Conservation (phyloP, 345 rosid species). For the Citrus australasica region DNA sequence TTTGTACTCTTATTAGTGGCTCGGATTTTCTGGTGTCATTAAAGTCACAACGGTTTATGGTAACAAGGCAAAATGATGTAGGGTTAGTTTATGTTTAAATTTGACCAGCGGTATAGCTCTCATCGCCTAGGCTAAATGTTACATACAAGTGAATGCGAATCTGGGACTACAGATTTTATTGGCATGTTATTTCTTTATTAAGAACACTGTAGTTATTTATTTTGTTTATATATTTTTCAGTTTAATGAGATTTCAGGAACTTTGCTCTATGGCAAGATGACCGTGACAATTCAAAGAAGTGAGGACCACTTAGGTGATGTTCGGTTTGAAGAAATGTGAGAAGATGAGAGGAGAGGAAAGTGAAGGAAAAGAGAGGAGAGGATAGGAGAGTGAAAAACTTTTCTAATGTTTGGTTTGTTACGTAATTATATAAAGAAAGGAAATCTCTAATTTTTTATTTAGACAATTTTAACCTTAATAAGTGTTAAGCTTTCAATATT, state of each 20-base stretch:
- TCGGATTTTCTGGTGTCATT: background rate
- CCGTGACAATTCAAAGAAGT: background rate
- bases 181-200: background rate
- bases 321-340: no score
- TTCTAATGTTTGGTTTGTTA: no score
- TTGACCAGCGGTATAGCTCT: background rate
- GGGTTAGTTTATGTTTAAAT: background rate
- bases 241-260: constrained; percentile 49
- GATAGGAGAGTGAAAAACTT: no score
- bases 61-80: background rate
- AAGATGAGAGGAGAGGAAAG: no score
- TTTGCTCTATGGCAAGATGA: constrained; percentile 31
- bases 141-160: background rate
- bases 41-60: background rate
- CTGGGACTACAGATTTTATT: background rate
- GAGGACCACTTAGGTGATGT: background rate
- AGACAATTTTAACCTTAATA: no score
- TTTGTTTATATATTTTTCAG: constrained; percentile 28
- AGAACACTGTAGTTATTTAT: background rate
- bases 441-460: no score
- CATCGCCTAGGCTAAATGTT: background rate
- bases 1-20: background rate
- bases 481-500: no score
- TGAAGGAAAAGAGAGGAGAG: no score
- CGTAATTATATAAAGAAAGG: no score